These are phyloP conservation scores for Gossypium longicalyx DNA, from an alignment of 345 rosid species.

Conservation along the genomic window DNA sequence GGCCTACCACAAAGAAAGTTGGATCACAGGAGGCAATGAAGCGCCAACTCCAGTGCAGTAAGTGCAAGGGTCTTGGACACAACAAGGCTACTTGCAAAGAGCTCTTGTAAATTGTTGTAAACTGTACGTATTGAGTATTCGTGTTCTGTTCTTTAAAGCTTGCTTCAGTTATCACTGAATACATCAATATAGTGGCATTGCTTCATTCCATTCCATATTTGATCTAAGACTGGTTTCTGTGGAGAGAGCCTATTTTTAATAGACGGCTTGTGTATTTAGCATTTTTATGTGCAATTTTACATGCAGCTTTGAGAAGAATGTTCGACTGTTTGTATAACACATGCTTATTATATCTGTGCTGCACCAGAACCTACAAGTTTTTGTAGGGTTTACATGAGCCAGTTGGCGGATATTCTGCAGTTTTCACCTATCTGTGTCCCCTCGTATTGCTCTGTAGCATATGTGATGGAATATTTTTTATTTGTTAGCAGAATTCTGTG, in stretches of 20 bases:
- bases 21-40: conserved; percentile 59
- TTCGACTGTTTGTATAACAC: background rate
- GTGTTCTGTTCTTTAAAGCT: background rate
- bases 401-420: background rate
- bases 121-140: conserved; percentile 22
- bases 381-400: background rate
- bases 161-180: background rate
- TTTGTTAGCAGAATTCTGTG: no score
- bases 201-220: background rate
- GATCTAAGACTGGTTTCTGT: background rate
- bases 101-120: conserved; percentile 36
- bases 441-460: background rate
- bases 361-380: background rate
- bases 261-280: background rate
- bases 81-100: conserved; percentile 95
- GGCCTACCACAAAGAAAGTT: conserved; percentile 65
- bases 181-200: background rate
- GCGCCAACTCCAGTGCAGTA: conserved; percentile 89
- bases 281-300: background rate
- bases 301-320: background rate
- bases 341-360: background rate
- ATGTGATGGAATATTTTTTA: no score
- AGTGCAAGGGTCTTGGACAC: conserved; percentile 93
- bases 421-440: background rate
- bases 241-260: conserved; percentile 1